phyloP scores from a whole-genome alignment of 306 rosid species.

The Trifolium fragiferum region DNA sequence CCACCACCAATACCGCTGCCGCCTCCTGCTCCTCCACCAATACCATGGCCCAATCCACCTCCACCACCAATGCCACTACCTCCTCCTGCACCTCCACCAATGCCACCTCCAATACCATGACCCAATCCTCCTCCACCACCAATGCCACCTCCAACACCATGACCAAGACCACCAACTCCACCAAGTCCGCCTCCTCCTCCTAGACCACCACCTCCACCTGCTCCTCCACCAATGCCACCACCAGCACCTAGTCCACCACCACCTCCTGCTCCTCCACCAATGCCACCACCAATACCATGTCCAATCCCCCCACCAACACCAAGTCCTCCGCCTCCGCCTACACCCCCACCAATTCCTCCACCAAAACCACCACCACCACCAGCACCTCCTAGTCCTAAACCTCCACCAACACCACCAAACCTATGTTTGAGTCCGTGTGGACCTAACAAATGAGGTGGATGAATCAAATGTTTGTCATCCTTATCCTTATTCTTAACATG shows the following conservation, averaged over 20 bases:
- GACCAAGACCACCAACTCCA: conserved; percentile 23
- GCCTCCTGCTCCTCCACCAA: not conserved
- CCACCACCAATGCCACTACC: conserved; percentile 34
- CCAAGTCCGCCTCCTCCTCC: conserved; percentile 28
- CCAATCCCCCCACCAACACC: conserved; percentile 1
- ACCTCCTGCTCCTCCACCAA: conserved; percentile 22
- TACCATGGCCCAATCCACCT: not conserved
- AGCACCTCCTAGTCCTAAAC: conserved; percentile 3
- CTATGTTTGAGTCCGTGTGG: conserved; percentile 33
- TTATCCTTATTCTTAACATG: conserved; percentile 11
- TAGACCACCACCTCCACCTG: conserved; percentile 33
- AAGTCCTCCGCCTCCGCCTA: conserved; percentile 1
- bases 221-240: conserved; percentile 36
- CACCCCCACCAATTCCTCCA: conserved; percentile 21
- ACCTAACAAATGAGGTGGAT: conserved; percentile 42
- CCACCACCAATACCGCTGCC: conserved; percentile 25
- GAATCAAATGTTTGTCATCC: conserved; percentile 55
- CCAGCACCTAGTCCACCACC: conserved; percentile 37
- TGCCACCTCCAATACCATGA: conserved; percentile 16
- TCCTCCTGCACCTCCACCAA: conserved; percentile 10
- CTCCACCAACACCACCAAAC: conserved; percentile 25
- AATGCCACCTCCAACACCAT: conserved; percentile 8
- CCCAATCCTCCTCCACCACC: conserved; percentile 40
- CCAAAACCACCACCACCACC: conserved; percentile 16
- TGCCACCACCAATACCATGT: conserved; percentile 11